Conservation (phyloP, 768 basidiomycete species). For the Galerina sulciceps region DNA sequence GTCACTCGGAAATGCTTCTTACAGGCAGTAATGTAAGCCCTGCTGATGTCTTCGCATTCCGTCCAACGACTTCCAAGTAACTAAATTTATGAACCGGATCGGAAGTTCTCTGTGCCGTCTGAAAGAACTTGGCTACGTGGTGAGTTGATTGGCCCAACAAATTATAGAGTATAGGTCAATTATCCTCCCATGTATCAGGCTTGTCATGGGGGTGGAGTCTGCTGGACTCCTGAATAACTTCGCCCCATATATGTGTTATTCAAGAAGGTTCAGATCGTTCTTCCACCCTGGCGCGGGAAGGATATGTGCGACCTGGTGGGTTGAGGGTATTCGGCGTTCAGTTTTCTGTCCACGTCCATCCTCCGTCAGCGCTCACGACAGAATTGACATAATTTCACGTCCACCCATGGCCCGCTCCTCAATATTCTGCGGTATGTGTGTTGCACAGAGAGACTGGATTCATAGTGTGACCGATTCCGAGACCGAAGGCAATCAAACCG, state of each 20-base stretch:
- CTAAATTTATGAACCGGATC: background rate
- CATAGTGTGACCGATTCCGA: no score
- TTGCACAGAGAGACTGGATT: no score
- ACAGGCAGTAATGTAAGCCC: background rate
- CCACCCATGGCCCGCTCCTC: no score
- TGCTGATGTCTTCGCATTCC: background rate
- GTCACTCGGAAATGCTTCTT: background rate
- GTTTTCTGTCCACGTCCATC: no score
- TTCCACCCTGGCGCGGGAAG: slow-evolving; percentile 7
- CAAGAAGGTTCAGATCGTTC: slow-evolving; percentile 2
- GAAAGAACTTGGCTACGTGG: background rate
- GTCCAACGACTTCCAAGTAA: background rate
- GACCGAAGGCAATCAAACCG: no score
- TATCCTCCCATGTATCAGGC: no score
- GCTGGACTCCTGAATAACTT: background rate
- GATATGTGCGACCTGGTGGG: background rate
- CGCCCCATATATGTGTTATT: background rate
- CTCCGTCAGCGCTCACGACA: no score
- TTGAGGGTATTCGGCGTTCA: no score
- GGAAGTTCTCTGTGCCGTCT: background rate
- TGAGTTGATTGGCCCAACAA: background rate
- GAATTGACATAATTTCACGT: no score
- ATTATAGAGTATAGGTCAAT: no score
- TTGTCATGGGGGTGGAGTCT: no score
- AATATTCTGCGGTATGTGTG: no score